Evolutionary conservation across 2,329 filamentous ascomycete genomes (phyloP), one percentile per base, ranked within the genome.

Genomic region (Fusarium transvaalense): DNA sequence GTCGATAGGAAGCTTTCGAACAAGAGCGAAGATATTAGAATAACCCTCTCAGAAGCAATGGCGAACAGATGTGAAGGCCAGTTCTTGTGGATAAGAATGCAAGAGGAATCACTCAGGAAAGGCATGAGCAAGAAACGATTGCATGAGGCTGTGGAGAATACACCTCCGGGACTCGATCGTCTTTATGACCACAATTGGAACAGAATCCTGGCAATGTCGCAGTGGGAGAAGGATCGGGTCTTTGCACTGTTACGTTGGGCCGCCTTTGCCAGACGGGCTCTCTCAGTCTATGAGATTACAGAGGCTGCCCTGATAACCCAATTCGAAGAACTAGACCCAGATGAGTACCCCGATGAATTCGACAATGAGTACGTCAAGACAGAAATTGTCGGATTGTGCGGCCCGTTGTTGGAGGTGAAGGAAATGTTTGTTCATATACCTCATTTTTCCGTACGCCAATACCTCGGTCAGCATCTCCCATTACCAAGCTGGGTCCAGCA

Each of bases 81-180:
- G 38, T 80, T 81, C 34, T 42, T 80, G 0, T 79, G 72, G 69
- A 62, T 80, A 1, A 76, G 73, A 15, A 32, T 80, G 60, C 71
- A 78, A 13, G 73, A 74, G 10, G 32, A 69, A 2, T 61, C 71
- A 5, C 43, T 80, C 1, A 56, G 66, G 0, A 66, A 52, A 8
- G 63, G 74, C 1, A 76, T 75, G 61, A 77, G 71, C 21, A 64
- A 69, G 35, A 75, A 73, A 15, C 71, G 77, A 27, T 64, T 81
- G 0, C 54, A 76, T n/a, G 45, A 65, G 7, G 59, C 64, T 0
- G 73, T 81, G 10, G 46, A 76, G 0, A 58, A 74, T 0, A 74
- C 72, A 0, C 77, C 78, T 0, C 45, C 64, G 1, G 75, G 72
- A 1, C 74, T 81, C 1, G 61, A 72, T 5, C 25, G 47, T 2